Percentiles rank a stretch among this genome's conserved stretches.
phyloP scores from a whole-genome alignment of 2,329 filamentous ascomycete species.

The Sporothrix mexicana region DNA sequence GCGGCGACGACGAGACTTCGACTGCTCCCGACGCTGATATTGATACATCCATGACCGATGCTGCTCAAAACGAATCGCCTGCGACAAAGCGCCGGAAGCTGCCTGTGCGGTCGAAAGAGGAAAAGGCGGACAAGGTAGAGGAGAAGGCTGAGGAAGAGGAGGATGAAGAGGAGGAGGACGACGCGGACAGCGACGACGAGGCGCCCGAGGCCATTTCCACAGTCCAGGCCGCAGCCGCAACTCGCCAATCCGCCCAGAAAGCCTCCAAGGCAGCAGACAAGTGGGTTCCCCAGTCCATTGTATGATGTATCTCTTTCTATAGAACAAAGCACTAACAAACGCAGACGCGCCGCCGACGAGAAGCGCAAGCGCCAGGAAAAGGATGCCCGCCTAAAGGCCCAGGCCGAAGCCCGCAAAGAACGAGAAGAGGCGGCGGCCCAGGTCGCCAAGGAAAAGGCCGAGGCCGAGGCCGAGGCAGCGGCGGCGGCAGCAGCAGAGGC shows the following conservation, averaged over 20 bases:
- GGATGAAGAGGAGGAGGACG: slow-evolving; percentile 47
- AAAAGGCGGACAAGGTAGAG: slow-evolving; percentile 29
- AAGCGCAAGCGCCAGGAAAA: slow-evolving; percentile 63
- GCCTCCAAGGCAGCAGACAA: slow-evolving; percentile 58
- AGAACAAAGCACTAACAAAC: not conserved
- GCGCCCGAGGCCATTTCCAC: slow-evolving; percentile 66
- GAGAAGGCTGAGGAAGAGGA: slow-evolving; percentile 32
- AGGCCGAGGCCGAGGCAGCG: slow-evolving; percentile 37
- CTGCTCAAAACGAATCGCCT: slow-evolving; percentile 10
- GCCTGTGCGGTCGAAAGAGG: slow-evolving; percentile 40
- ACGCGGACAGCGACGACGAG: slow-evolving; percentile 60
- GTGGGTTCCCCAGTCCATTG: slow-evolving; percentile 47
- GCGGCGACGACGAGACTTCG: slow-evolving; percentile 3
- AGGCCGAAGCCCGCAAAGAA: slow-evolving; percentile 56
- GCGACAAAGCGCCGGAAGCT: slow-evolving; percentile 32
- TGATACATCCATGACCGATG: slow-evolving; percentile 10
- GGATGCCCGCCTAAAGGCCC: slow-evolving; percentile 60
- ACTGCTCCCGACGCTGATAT: not conserved
- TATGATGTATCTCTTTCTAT: not conserved
- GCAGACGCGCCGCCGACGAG: slow-evolving; percentile 56
- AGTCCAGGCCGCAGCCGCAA: slow-evolving; percentile 53
- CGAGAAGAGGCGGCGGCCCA: slow-evolving; percentile 37
- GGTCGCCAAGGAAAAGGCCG: slow-evolving; percentile 30
- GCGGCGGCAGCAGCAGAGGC: slow-evolving; percentile 35
- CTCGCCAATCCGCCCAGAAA: slow-evolving; percentile 54